Evolutionary conservation across 2,329 filamentous ascomycete species (phyloP).

Genomic region (Fusarium hainanense): DNA sequence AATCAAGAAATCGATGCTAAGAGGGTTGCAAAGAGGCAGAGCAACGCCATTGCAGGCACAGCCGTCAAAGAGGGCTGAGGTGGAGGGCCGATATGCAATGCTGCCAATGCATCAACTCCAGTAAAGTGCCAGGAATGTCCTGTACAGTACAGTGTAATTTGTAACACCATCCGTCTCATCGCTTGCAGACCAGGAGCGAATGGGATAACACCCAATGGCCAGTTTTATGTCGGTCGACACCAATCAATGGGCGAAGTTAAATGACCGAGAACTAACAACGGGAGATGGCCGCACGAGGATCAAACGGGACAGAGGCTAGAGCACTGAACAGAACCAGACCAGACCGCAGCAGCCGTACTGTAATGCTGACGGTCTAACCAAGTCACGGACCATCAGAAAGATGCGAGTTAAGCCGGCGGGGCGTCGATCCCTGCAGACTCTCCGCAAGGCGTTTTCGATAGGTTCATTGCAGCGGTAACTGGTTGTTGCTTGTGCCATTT

Average conservation of each 20-base stretch:
- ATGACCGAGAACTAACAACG: constrained; percentile 12
- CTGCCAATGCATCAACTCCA: constrained; percentile 36
- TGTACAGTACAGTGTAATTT: neutral
- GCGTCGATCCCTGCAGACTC: constrained; percentile 43
- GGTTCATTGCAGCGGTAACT: constrained; percentile 44
- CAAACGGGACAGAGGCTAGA: constrained; percentile 11
- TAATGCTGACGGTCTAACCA: constrained; percentile 26
- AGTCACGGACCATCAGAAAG: constrained; percentile 32
- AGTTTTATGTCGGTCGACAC: constrained; percentile 16
- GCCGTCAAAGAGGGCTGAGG: constrained; percentile 46
- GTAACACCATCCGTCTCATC: constrained; percentile 21
- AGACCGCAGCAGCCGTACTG: constrained; percentile 1
- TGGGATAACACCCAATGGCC: constrained; percentile 5
- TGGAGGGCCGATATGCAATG: constrained; percentile 44
- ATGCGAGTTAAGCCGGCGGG: constrained; percentile 5
- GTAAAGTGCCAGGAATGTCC: neutral
- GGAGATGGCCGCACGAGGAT: constrained; percentile 29
- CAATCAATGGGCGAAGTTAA: constrained; percentile 1
- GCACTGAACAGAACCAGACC: constrained; percentile 2
- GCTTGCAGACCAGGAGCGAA: constrained; percentile 10
- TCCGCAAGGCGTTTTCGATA: constrained; percentile 49
- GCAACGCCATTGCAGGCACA: constrained; percentile 43
- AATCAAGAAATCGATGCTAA: neutral
- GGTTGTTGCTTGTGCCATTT: constrained; percentile 35
- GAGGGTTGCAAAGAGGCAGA: constrained; percentile 36